These are phyloP conservation scores for Dactylellina haptotyla DNA, from an alignment of 2,329 filamentous ascomycete genomes.

Conservation along the genomic window DNA sequence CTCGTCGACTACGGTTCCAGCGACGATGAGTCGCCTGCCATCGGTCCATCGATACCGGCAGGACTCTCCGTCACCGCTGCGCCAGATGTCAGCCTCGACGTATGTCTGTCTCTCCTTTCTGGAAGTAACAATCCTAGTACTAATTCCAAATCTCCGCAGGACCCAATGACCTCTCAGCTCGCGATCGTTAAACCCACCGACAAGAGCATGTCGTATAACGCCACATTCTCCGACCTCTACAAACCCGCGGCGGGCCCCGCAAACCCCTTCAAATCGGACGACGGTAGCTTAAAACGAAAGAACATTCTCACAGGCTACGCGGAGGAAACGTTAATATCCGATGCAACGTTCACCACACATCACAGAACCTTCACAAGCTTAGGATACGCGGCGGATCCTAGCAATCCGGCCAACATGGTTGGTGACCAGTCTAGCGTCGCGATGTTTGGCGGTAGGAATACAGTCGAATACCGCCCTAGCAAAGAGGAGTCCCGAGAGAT, in stretches of 20 bases:
- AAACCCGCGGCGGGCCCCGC: constrained; percentile 74
- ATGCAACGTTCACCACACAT: constrained; percentile 86
- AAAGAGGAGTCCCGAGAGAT: constrained; percentile 78
- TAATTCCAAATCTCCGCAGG: constrained; percentile 57
- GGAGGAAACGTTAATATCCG: constrained; percentile 87
- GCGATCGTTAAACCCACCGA: constrained; percentile 67
- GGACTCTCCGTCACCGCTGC: constrained; percentile 64
- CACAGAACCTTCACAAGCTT: constrained; percentile 82
- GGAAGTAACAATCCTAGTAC: constrained; percentile 11
- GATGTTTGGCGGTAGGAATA: constrained; percentile 66
- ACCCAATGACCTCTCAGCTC: constrained; percentile 65
- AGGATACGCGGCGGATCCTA: constrained; percentile 67
- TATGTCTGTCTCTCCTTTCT: constrained; percentile 63
- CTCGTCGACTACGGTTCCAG: constrained; percentile 61
- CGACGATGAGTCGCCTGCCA: constrained; percentile 63
- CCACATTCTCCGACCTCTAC: constrained; percentile 76
- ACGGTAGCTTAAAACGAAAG: constrained; percentile 75
- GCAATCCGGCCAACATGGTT: constrained; percentile 60
- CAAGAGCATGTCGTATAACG: constrained; percentile 66
- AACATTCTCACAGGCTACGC: constrained; percentile 86
- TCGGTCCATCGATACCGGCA: constrained; percentile 57
- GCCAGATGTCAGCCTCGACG: constrained; percentile 68
- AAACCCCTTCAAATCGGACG: constrained; percentile 78
- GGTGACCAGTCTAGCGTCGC: constrained; percentile 55
- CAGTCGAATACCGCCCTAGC: constrained; percentile 67